A percentile compares a stretch with the other conserved stretches of the same genome.
These are phyloP conservation scores for Phytopythium aichiense DNA, from an alignment of 352 stramenopile species.

Conservation along the genomic window DNA sequence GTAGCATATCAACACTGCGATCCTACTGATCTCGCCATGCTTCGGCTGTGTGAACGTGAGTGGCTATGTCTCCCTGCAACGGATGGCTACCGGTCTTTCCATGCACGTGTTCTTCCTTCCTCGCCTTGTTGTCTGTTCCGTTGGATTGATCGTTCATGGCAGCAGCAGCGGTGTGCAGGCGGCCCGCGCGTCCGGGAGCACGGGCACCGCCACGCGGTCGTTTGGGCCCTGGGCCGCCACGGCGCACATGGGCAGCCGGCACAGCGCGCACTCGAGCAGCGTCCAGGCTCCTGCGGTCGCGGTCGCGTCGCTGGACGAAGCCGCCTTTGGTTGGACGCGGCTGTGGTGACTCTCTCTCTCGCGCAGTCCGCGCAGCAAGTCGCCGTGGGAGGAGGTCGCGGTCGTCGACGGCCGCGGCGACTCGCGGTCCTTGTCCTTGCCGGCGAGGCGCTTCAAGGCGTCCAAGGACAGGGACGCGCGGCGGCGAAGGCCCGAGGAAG, in stretches of 20 bases:
- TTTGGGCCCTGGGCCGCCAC: constrained; percentile 9
- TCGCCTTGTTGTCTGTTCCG: neutral
- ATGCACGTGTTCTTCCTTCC: no score
- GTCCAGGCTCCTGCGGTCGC: constrained; percentile 11
- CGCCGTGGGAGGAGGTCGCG: neutral
- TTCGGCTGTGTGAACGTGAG: no score
- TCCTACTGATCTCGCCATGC: no score
- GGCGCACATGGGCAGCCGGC: constrained; percentile 33
- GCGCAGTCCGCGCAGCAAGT: constrained; percentile 17
- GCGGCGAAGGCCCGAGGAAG: neutral
- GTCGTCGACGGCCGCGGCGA: neutral
- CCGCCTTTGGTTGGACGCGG: neutral
- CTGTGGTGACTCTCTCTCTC: neutral
- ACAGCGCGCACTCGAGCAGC: constrained; percentile 41
- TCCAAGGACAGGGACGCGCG: neutral
- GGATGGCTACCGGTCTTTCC: no score
- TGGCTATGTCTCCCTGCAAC: no score
- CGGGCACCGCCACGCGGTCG: constrained; percentile 12
- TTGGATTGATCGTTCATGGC: neutral
- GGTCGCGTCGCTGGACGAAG: constrained; percentile 4
- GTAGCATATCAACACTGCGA: no score
- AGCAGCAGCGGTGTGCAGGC: no score
- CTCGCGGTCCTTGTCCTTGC: neutral
- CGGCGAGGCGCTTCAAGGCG: neutral
- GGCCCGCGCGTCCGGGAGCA: constrained; percentile 4